phyloP scores from a whole-genome alignment of 2,329 filamentous ascomycete genomes.

The Ilyonectria robusta region DNA sequence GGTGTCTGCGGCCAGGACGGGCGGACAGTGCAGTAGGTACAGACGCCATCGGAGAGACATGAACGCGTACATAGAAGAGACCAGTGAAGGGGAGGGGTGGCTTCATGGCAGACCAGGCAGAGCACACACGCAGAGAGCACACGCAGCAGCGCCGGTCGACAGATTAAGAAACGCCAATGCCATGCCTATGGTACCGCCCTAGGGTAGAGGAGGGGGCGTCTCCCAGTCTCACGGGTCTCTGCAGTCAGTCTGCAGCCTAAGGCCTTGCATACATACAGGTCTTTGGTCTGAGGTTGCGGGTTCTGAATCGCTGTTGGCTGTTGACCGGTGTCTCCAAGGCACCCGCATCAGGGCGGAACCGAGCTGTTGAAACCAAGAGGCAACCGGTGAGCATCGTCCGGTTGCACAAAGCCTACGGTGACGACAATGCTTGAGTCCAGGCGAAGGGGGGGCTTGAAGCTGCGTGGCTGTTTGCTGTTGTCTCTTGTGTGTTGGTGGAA shows the following conservation, averaged over 20 bases:
- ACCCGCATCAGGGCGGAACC: not conserved
- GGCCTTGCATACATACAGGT: not conserved
- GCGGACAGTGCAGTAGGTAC: conserved; percentile 4
- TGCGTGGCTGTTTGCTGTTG: not conserved
- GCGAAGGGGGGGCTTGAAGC: not conserved
- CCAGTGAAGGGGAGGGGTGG: conserved; percentile 15
- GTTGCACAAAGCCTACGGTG: conserved; percentile 11
- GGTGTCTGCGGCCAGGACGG: conserved; percentile 5
- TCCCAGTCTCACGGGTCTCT: conserved; percentile 20
- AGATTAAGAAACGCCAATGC: conserved; percentile 10
- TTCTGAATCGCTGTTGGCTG: not conserved
- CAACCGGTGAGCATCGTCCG: not conserved
- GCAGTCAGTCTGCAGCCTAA: conserved; percentile 2
- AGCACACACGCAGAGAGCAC: not conserved
- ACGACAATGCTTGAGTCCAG: not conserved
- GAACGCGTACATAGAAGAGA: not conserved
- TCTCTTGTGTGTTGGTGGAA: conserved; percentile 8
- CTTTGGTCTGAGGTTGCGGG: not conserved
- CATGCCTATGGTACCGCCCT: conserved; percentile 26
- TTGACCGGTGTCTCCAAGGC: not conserved
- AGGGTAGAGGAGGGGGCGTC: conserved; percentile 9
- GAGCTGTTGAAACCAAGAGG: not conserved
- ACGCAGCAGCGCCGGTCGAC: conserved; percentile 11
- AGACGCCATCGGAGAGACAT: not conserved
- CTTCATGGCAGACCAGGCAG: conserved; percentile 3